Conservation (phyloP, 108 stramenopile species). For the Skeletonema grethae region DNA sequence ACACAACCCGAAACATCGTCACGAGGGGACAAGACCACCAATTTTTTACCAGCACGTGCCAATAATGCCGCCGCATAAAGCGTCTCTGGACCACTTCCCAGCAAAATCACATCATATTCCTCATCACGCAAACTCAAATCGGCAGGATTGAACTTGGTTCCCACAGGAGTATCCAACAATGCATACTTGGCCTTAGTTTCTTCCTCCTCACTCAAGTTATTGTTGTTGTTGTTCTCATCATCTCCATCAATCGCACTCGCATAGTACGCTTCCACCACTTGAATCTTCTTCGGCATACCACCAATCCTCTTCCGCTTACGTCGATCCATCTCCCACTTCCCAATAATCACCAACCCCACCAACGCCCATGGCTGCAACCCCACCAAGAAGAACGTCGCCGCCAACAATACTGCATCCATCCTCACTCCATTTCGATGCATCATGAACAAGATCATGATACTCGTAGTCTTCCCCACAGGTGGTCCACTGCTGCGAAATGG, state of each 20-base stretch:
- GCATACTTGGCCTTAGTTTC: constrained; percentile 48
- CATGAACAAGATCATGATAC: constrained; percentile 82
- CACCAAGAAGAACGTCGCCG: constrained; percentile 72
- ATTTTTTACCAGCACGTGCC: constrained; percentile 77
- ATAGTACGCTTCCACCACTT: constrained; percentile 35
- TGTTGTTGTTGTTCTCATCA: constrained; percentile 22
- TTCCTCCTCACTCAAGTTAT: constrained; percentile 29
- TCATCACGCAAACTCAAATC: constrained; percentile 55
- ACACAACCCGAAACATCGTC: constrained; percentile 81
- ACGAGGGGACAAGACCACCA: constrained; percentile 60
- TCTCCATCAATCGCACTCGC: not conserved
- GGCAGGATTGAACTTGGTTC: constrained; percentile 47
- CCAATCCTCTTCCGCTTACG: constrained; percentile 52
- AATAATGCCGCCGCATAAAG: constrained; percentile 80
- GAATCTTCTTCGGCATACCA: constrained; percentile 30
- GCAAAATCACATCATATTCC: constrained; percentile 73
- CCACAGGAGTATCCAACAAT: constrained; percentile 63
- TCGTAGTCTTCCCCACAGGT: constrained; percentile 63
- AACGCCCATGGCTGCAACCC: constrained; percentile 91
- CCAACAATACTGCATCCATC: constrained; percentile 60
- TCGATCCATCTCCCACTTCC: constrained; percentile 47
- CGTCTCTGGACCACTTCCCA: constrained; percentile 77
- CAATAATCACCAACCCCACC: constrained; percentile 64
- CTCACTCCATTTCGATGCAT: constrained; percentile 73
- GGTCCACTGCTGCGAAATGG: constrained; percentile 65